Evolutionary conservation across 129 eudicot genomes (phyloP), one percentile per base, ranked within the genome.

Genomic region (Helianthus tuberosus): DNA sequence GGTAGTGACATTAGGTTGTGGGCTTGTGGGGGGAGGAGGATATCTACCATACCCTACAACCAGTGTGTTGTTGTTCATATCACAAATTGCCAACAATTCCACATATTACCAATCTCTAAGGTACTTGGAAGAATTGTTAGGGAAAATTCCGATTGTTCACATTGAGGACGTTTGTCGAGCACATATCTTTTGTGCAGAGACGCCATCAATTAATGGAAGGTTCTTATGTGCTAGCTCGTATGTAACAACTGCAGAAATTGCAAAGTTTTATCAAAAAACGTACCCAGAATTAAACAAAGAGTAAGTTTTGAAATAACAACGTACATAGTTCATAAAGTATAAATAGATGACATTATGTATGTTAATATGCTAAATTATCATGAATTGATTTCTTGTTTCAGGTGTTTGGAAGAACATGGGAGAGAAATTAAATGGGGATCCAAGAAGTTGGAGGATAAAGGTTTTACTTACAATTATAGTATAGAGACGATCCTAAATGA

Each of bases 21-120:
- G 88, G 27, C 48, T 89, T 8, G 87, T 87, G 38, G 93, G 91
- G 65, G 93, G 93, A 5, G 82, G 68, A 12, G 80, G 89, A 12
- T 23, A 66, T 23, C 64, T 76, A 32, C 55, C 84, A 39, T 46
- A 27, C 12, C 47, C 68, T 44, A 15, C 88, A 1, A 35, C 0
- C 3, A 80, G 74, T 78, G 32, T 73, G 74, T 6, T 11, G 59
- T 4, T 29, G 6, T 27, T 87, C 27, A 0, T 73, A 25, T 77
- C 90, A 51, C 92, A 79, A 58, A 41, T 77, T 64, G 16, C 23
- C 6, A 67, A 71, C 36, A 65, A 80, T 66, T 52, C 27, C 3
- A 12, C 1, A 5, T 1, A 4, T 3, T 73, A 78, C 39, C 27
- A 39, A 6, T 0, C 7, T 2, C 51, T 87, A 47, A 80, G 71